Base-by-base conservation (phyloP, 306 rosid species). In the Aeschynomene evenia region DNA sequence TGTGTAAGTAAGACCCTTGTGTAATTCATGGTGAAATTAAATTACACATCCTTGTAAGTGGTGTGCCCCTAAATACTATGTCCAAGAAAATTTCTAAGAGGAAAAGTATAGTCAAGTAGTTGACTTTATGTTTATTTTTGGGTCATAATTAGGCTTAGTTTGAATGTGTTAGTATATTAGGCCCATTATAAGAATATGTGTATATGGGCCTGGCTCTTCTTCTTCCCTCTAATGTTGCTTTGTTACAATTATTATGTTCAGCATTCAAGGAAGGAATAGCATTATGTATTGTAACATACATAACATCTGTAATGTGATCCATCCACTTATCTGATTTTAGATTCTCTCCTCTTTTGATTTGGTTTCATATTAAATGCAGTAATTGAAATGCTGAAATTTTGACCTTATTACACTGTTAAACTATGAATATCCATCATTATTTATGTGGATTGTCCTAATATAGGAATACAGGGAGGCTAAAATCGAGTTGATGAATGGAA, bases 171-270 rank as follows among this genome's bases (percentile, higher is more conserved):
- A 28, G 37, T 34, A 39, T 23, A 42, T 4, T 1, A 28, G 37
- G 66, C 66, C 53, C 59, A 20, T 53, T 63, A 59, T n/a, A 20
- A 48, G 31, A 52, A 57, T 18, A 1, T 51, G 31, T 28, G 40
- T 51, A 12, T 61, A 63, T 71, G 76, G 57, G 48, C 75, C 23
- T 4, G 29, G 28, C n/a, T 11, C 46, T n/a, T 6, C 46, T n/a
- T 6, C 43, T 28, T 28, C 13, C 29, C 55, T 24, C 57, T 2
- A 4, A 18, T 65, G 64, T 71, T 64, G 68, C 69, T 10, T 0
- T 55, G 19, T 70, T 46, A 39, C n/a, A 7, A 22, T 33, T 36
- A 14, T 57, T 36, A 14, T 57, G 18, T 37, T 66, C 22, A 31
- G 40, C 49, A 0, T 37, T 15, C 20, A 54, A 4, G 10, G 11